A percentile compares a stretch with the other conserved stretches of the same genome.
These are phyloP conservation scores for Uromyces viciae-fabae DNA, from an alignment of 1,284 basidiomycete genomes.

Conservation along the genomic window DNA sequence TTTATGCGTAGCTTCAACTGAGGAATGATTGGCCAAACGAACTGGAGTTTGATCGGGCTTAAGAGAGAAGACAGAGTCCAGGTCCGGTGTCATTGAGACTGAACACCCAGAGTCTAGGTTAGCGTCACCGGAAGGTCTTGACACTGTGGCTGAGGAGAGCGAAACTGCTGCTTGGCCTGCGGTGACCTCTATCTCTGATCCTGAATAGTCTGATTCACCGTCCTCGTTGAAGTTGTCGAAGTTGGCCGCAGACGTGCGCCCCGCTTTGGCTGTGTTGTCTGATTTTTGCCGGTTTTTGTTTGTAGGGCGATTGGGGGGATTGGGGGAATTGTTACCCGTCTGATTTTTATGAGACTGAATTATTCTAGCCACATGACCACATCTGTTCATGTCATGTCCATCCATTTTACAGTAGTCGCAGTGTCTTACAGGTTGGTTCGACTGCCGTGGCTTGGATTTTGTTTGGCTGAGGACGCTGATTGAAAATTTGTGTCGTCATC, in stretches of 20 bases:
- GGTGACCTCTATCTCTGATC: neutral
- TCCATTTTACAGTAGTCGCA: neutral
- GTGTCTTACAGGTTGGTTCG: neutral
- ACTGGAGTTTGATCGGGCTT: neutral
- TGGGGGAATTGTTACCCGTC: neutral
- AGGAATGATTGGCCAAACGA: neutral
- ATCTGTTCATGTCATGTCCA: neutral
- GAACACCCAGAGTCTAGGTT: conserved; percentile 12
- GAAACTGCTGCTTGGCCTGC: neutral
- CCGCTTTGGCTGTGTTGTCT: neutral
- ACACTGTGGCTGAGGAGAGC: neutral
- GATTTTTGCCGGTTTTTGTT: neutral
- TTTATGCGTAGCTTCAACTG: neutral
- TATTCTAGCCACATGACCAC: neutral
- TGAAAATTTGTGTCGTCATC: neutral
- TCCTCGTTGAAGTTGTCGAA: neutral
- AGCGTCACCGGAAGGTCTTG: neutral
- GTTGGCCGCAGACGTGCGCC: neutral
- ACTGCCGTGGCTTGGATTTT: neutral
- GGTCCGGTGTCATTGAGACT: neutral
- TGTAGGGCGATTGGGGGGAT: too few species aligned
- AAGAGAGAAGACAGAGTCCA: neutral
- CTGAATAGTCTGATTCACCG: neutral
- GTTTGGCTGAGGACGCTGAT: neutral
- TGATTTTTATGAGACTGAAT: neutral